A percentile compares a stretch with the other conserved stretches of the same genome.
Conservation (phyloP, 352 stramenopile genomes). For the Phytopythium delawarense region DNA sequence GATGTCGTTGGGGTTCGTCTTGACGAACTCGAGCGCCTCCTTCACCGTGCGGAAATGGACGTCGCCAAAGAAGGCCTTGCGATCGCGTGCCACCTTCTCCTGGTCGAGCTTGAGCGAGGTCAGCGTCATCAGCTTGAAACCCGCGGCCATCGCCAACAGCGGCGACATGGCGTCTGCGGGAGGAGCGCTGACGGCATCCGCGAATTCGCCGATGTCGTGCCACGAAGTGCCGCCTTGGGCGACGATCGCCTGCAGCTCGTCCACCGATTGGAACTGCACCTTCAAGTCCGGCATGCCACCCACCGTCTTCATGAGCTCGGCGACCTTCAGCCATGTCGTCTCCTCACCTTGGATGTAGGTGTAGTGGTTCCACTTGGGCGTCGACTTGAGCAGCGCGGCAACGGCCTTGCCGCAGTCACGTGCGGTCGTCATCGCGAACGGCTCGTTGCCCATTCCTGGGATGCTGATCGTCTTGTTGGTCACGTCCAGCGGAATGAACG, state of each 20-base stretch:
- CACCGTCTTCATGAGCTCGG: conserved; percentile 16
- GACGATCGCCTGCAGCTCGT: conserved; percentile 14
- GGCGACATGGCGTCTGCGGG: background rate
- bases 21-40: conserved; percentile 18
- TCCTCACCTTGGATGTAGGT: conserved; percentile 29
- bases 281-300: conserved; percentile 19
- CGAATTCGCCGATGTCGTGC: background rate
- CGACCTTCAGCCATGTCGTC: conserved; percentile 30
- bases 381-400: conserved; percentile 15
- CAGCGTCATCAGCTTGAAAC: conserved; percentile 20
- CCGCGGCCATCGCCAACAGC: conserved; percentile 1
- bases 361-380: conserved; percentile 24
- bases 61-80: conserved; percentile 19
- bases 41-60: conserved; percentile 24
- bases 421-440: conserved; percentile 19
- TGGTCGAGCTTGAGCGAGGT: conserved; percentile 18
- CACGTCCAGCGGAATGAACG: conserved; percentile 17
- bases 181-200: background rate
- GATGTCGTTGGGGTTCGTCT: too few species aligned
- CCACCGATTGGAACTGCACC: conserved; percentile 13
- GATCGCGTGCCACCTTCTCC: conserved; percentile 23
- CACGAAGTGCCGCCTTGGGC: conserved; percentile 3
- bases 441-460: conserved; percentile 24
- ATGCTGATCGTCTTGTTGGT: conserved; percentile 27
- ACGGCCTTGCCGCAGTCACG: conserved; percentile 21